These are phyloP conservation scores for Vitellaria paradoxa DNA, from an alignment of 179 eudicot genomes.

Conservation along the genomic window DNA sequence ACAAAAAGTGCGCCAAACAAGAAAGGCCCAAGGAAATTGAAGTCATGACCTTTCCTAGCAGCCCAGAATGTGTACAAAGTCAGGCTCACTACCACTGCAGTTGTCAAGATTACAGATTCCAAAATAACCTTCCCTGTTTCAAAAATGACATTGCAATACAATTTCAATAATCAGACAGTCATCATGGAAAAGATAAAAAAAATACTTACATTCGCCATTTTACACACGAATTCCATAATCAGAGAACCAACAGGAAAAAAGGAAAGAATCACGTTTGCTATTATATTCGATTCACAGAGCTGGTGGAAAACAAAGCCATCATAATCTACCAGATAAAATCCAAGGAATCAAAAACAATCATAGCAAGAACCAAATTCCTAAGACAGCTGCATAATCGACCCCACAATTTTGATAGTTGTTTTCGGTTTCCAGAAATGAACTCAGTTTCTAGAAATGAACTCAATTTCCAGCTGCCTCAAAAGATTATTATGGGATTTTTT, in stretches of 20 bases:
- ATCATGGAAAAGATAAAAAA: background rate
- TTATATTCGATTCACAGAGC: background rate
- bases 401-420: background rate
- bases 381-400: background rate
- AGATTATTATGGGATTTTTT: no score
- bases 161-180: background rate
- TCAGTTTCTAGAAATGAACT: no score
- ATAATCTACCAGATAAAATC: background rate
- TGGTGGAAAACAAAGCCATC: background rate
- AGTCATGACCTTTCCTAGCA: constrained; percentile 59
- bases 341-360: background rate
- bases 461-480: no score
- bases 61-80: constrained; percentile 75
- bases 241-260: no score
- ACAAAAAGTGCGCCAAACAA: constrained; percentile 52
- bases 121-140: constrained; percentile 53
- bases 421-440: no score
- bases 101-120: constrained; percentile 56
- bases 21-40: constrained; percentile 66
- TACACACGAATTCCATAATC: no score
- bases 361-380: background rate
- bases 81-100: constrained; percentile 54
- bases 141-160: background rate
- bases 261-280: no score
- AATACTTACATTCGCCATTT: background rate